phyloP scores from a whole-genome alignment of 768 basidiomycete species.

The Tubosaeta sp. region DNA sequence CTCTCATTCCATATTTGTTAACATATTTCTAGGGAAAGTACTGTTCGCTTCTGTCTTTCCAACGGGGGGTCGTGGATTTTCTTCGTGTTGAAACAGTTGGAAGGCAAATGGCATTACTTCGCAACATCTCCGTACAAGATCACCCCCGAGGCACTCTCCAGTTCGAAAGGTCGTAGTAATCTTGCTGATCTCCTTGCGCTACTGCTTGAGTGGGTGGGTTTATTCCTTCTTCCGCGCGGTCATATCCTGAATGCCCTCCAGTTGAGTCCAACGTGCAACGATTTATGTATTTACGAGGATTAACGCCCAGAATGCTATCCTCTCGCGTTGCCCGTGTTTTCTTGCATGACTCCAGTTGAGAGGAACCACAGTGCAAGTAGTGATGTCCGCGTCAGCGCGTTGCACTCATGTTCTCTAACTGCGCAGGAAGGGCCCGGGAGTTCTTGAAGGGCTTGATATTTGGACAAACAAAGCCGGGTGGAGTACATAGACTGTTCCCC shows the following conservation, averaged over 20 bases:
- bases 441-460: too few relatives aligned
- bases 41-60: neutral
- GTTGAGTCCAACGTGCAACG: neutral
- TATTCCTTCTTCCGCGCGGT: neutral
- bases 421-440: too few relatives aligned
- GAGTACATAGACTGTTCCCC: too few relatives aligned
- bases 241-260: neutral
- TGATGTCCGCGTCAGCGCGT: neutral
- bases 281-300: neutral
- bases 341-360: too few relatives aligned
- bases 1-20: neutral
- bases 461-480: too few relatives aligned
- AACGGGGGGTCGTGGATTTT: neutral
- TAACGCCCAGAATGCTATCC: too few relatives aligned
- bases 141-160: neutral
- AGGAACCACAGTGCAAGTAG: too few relatives aligned
- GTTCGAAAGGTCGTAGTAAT: neutral
- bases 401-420: neutral
- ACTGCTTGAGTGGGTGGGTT: neutral
- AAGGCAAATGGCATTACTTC: neutral
- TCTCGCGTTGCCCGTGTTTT: too few relatives aligned
- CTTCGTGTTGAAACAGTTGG: neutral
- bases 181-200: neutral
- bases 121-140: neutral
- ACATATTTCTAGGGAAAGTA: neutral